Evolutionary conservation across 345 rosid species (phyloP).

Genomic region (Litchi chinensis): DNA sequence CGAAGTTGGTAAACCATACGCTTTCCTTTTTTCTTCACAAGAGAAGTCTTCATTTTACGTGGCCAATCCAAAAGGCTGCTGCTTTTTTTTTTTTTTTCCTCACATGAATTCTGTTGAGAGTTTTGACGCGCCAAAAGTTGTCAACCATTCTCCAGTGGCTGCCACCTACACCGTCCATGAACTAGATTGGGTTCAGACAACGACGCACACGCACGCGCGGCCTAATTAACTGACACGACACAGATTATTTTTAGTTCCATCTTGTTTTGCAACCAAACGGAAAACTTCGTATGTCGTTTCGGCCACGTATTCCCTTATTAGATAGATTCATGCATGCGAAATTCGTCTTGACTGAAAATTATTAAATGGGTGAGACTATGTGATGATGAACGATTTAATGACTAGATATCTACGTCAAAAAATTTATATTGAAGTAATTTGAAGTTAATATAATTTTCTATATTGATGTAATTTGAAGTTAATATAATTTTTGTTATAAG

Average conservation of each 20-base stretch:
- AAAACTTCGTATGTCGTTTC: background rate
- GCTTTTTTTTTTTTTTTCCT: background rate
- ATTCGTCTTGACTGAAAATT: too few relatives aligned
- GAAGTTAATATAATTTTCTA: too few relatives aligned
- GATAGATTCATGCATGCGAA: too few relatives aligned
- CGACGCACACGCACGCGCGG: background rate
- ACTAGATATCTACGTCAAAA: too few relatives aligned
- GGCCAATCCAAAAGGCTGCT: background rate
- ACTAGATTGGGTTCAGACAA: background rate
- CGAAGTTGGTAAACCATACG: conserved; percentile 35
- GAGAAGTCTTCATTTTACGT: background rate
- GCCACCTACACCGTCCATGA: background rate
- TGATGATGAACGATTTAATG: too few relatives aligned
- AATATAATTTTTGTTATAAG: too few relatives aligned
- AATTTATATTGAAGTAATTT: too few relatives aligned
- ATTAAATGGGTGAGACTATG: too few relatives aligned
- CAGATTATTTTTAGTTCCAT: background rate
- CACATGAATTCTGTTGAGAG: background rate
- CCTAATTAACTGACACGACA: background rate
- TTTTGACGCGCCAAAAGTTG: background rate
- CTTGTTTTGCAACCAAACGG: background rate
- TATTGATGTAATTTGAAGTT: too few relatives aligned
- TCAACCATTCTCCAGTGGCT: background rate
- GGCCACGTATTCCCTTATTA: background rate
- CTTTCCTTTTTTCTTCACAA: background rate